Conservation (phyloP, 2,329 filamentous ascomycete genomes). For the Xylariaceae sp. region DNA sequence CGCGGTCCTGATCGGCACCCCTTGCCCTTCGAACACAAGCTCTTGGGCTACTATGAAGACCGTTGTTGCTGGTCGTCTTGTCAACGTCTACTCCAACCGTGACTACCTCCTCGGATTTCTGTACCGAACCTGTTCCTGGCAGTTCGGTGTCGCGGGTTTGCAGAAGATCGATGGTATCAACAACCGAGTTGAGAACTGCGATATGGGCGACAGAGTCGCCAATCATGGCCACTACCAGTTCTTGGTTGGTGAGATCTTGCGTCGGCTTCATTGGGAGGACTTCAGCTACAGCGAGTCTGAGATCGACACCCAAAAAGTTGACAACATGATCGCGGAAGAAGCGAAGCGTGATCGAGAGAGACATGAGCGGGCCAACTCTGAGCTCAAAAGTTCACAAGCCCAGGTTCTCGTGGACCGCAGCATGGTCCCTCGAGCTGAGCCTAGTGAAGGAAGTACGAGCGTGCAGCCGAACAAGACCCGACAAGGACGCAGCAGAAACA, state of each 20-base stretch:
- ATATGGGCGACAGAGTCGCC: slow-evolving; percentile 60
- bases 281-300: slow-evolving; percentile 39
- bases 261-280: slow-evolving; percentile 65
- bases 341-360: slow-evolving; percentile 10
- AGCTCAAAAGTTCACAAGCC: not conserved
- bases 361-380: not conserved
- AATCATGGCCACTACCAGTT: slow-evolving; percentile 69
- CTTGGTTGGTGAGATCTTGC: slow-evolving; percentile 62
- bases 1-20: slow-evolving; percentile 78
- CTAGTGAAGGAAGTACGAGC: too few species aligned
- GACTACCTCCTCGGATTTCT: slow-evolving; percentile 88
- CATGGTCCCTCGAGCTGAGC: too few species aligned
- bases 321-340: slow-evolving; percentile 21
- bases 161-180: slow-evolving; percentile 64
- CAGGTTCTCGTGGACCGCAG: slow-evolving; percentile 1
- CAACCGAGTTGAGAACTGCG: slow-evolving; percentile 61
- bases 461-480: too few species aligned
- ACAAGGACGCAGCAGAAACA: too few species aligned
- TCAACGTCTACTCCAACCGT: slow-evolving; percentile 85
- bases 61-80: slow-evolving; percentile 75
- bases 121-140: slow-evolving; percentile 76
- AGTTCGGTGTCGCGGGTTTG: slow-evolving; percentile 80
- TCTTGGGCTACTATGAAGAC: slow-evolving; percentile 76
- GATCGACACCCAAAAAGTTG: slow-evolving; percentile 27
- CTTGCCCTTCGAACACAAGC: slow-evolving; percentile 65